Base-by-base conservation (phyloP, 2,329 filamentous ascomycete genomes). In the Dactylellina drechsleri region DNA sequence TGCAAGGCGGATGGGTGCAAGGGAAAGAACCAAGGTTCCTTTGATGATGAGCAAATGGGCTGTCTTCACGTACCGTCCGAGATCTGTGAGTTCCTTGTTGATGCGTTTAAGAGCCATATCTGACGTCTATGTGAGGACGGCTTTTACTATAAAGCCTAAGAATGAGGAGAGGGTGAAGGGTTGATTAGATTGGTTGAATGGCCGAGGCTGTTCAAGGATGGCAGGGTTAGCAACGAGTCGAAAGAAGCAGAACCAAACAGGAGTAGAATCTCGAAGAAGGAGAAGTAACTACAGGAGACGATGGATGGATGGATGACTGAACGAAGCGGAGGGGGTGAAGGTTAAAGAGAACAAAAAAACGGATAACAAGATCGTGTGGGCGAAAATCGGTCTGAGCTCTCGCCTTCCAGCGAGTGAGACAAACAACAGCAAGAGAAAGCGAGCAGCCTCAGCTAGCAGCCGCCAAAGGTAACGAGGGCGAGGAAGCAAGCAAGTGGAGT, bases 21-120 rank as follows among this genome's bases (percentile, higher is more conserved):
- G 26, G 41, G 36, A 4, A 28, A 47, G 40, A 36, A 50, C 8
- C 53, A 13, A 20, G 5, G 7, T 47, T 16, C 45, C 31, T 36
- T 50, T n/a, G n/a, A n/a, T 16, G 13, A 3, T 18, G n/a, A 16
- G 18, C 5, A 16, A 18, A n/a, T 23, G n/a, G 23, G n/a, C 10
- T 31, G 65, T 52, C 61, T 47, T 58, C 80, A 86, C 86, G 82
- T 90, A 94, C 92, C 92, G 91, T 86, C 92, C 92, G 84, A 95
- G 87, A 83, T 95, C 92, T 84, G 91, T 90, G 83, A 95, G 89
- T 85, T 95, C 92, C 90, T 93, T 95, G 88, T 94, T 94, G 85
- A 95, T 95, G 84, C 92, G 90, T 90, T 95, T 95, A 81, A 95
- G 88, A 84, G 92, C 92, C 92, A 95, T 95, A 76, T 79, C 76